Evolutionary conservation across 805 yeast genomes (phyloP).

Genomic region (Candida krabiensis): DNA sequence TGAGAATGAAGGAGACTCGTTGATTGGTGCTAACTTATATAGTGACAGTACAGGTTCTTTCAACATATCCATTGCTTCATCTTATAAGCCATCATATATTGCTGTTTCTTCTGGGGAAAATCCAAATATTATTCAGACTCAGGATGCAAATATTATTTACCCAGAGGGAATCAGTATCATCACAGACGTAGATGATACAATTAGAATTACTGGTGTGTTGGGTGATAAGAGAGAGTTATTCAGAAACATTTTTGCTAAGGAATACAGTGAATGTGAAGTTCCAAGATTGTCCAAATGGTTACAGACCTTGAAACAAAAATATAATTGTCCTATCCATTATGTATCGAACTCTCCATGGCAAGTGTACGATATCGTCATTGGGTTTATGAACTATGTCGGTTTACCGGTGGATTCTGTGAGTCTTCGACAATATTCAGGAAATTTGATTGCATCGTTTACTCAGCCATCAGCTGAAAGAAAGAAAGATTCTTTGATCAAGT

Average conservation of each 20-base stretch:
- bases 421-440: conserved; percentile 84
- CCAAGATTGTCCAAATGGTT: conserved; percentile 79
- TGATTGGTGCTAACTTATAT: conserved; percentile 32
- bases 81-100: conserved; percentile 60
- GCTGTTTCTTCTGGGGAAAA: conserved; percentile 50
- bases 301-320: conserved; percentile 42
- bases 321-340: conserved; percentile 67
- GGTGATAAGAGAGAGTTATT: conserved; percentile 85
- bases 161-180: conserved; percentile 66
- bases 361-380: conserved; percentile 58
- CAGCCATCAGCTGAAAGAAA: conserved; percentile 88
- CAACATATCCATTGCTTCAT: conserved; percentile 48
- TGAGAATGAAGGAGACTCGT: conserved; percentile 33
- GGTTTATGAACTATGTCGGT: conserved; percentile 52
- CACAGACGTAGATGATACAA: conserved; percentile 93
- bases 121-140: conserved; percentile 46
- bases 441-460: conserved; percentile 73
- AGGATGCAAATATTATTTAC: conserved; percentile 42
- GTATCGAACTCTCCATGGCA: conserved; percentile 98
- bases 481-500: conserved; percentile 57
- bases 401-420: conserved; percentile 85
- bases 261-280: conserved; percentile 65
- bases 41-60: conserved; percentile 75
- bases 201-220: conserved; percentile 84
- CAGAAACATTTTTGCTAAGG: conserved; percentile 71